Percentiles rank a stretch among this genome's conserved stretches.
phyloP scores from a whole-genome alignment of 106 monocot genomes.

The Acorus calamus region DNA sequence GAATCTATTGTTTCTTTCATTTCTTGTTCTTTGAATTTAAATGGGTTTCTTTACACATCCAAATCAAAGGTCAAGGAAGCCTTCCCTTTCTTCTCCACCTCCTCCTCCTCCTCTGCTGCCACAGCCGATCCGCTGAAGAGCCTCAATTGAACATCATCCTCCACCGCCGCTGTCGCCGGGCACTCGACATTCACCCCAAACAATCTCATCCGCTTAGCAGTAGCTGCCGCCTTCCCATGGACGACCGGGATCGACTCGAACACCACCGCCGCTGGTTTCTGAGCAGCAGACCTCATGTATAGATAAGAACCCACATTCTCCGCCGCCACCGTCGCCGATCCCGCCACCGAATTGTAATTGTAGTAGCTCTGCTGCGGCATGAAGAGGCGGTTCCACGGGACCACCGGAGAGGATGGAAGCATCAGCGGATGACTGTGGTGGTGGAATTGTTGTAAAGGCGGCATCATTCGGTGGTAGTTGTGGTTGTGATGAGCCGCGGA shows the following conservation, averaged over 20 bases:
- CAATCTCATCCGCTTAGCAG: slow-evolving; percentile 19
- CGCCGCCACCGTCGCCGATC: neutral
- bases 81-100: too few relatives aligned
- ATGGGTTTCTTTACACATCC: too few relatives aligned
- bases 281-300: neutral
- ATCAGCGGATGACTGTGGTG: neutral
- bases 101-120: too few relatives aligned
- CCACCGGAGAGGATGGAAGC: slow-evolving; percentile 9
- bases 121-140: too few relatives aligned
- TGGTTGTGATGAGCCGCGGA: neutral
- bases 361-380: slow-evolving; percentile 7
- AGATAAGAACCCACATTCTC: neutral
- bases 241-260: slow-evolving; percentile 27
- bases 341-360: slow-evolving; percentile 1
- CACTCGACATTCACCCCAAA: slow-evolving; percentile 38
- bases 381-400: slow-evolving; percentile 10
- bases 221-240: neutral
- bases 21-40: too few relatives aligned
- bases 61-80: too few relatives aligned
- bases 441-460: neutral
- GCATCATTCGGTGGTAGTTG: too few relatives aligned
- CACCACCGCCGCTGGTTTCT: slow-evolving; percentile 11
- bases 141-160: too few relatives aligned
- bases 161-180: neutral
- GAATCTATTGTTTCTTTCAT: too few relatives aligned